Evolutionary conservation across 495 filamentous ascomycete species (phyloP).

Genomic region (Aspergillus haitiensis): DNA sequence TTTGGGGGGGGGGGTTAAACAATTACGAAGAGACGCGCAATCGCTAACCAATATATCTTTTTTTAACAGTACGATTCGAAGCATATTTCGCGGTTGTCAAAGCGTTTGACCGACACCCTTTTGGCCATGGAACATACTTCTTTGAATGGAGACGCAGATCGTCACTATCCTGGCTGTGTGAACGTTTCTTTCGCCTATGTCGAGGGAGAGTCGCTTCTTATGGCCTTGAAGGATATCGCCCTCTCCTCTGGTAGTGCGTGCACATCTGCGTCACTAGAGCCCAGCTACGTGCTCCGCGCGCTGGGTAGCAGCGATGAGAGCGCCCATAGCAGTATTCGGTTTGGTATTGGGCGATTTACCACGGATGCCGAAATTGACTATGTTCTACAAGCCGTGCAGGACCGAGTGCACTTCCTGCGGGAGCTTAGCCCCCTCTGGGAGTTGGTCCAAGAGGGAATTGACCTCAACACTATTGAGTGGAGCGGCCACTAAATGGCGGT

Average conservation of each 20-base stretch:
- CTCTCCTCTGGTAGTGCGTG: constrained; percentile 96
- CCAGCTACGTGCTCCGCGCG: constrained; percentile 91
- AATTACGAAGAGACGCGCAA: neutral
- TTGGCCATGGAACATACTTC: constrained; percentile 86
- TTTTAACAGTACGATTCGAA: constrained; percentile 78
- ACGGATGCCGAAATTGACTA: constrained; percentile 96
- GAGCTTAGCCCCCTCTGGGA: constrained; percentile 98
- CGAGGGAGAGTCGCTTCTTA: constrained; percentile 94
- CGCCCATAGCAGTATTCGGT: constrained; percentile 95
- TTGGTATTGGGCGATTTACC: constrained; percentile 96
- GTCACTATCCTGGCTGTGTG: constrained; percentile 94
- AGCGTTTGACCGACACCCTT: constrained; percentile 77
- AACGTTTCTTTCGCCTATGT: constrained; percentile 98
- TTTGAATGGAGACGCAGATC: constrained; percentile 80
- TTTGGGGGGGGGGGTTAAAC: neutral
- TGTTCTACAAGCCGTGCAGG: constrained; percentile 88
- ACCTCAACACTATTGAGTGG: constrained; percentile 97
- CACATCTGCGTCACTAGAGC: constrained; percentile 94
- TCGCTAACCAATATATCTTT: constrained; percentile 4
- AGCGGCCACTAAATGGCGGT: constrained; percentile 68
- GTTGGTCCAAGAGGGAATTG: constrained; percentile 94
- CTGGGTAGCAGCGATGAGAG: constrained; percentile 95
- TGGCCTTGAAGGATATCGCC: constrained; percentile 98
- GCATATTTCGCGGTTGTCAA: constrained; percentile 76
- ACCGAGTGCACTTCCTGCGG: constrained; percentile 85